These are phyloP conservation scores for Akanthomyces lecanii DNA, from an alignment of 2,329 filamentous ascomycete species.

Conservation along the genomic window DNA sequence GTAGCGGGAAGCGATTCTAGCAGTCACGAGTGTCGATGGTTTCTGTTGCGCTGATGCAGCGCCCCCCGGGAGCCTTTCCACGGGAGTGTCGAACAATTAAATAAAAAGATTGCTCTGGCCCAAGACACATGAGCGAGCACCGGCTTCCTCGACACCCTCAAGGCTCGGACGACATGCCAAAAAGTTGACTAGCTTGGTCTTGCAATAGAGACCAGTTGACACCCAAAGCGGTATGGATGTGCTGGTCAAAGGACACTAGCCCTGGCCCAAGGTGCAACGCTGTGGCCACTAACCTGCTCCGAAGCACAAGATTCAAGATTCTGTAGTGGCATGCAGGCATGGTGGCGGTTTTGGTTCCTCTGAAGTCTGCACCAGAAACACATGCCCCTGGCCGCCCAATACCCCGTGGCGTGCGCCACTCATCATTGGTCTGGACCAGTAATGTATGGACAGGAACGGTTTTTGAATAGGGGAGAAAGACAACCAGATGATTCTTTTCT, in stretches of 20 bases:
- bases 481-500: neutral
- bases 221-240: slow-evolving; percentile 4
- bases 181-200: slow-evolving; percentile 8
- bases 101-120: neutral
- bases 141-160: neutral
- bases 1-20: neutral
- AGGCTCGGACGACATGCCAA: slow-evolving; percentile 4
- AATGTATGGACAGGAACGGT: neutral
- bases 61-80: neutral
- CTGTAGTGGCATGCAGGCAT: neutral
- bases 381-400: neutral
- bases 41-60: neutral
- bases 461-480: neutral
- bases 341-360: neutral
- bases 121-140: neutral
- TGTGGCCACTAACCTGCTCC: neutral
- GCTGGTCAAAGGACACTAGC: neutral
- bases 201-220: neutral
- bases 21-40: neutral
- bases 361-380: neutral
- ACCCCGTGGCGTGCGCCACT: slow-evolving; percentile 12
- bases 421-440: slow-evolving; percentile 3
- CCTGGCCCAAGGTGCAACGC: neutral
- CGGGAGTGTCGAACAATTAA: neutral
- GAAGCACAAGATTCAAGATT: neutral